Evolutionary conservation across 352 stramenopile species (phyloP), one percentile per base, ranked within the genome.

Genomic region (Phytophthora aleatoria): DNA sequence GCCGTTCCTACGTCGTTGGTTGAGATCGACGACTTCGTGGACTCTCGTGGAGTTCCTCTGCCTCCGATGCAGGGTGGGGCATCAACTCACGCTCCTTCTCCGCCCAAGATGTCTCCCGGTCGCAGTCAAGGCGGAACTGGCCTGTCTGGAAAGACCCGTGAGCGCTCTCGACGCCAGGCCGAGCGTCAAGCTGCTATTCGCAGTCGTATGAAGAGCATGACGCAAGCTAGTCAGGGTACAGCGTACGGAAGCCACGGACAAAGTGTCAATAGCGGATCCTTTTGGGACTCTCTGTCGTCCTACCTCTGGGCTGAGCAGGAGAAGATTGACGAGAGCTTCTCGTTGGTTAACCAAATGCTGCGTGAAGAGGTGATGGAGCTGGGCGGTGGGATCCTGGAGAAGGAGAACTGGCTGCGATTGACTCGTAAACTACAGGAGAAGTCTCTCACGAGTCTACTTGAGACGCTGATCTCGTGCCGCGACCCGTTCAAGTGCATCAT

Each of bases 1-100:
- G 85, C 89, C 0, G 78, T 93, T 24, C 87, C 87, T 13, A 92
- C 82, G 3, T 95, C 87, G 15, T 64, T 96, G n/a, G 86, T 94
- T 36, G 87, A 96, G 70, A 94, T 94, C 59, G 87, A 96, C 53
- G 87, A 95, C 62, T 95, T 95, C 66, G 87, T 95, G 13, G 87
- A 96, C 42, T 87, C 83, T 0, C 82, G 85, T 0, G 87, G 87
- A 26, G 87, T 96, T 10, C 87, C 87, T 12, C 54, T 96, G 15
- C 87, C 87, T 36, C 87, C 87, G 5, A 89, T 91, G 57, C 81
- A 91, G 49, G 80, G 81, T 8, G 67, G 65, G 1, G 41, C 30
- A 6, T 60, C 50, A 5, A 28, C 38, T 5, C 71, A 79, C 24
- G 43, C 55, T 3, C 65, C 71, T 1, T 73, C 71, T 28, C 74